Percentiles rank a stretch among this genome's conserved stretches.
Conservation (phyloP, 352 stramenopile genomes). For the Globisporangium parvum region DNA sequence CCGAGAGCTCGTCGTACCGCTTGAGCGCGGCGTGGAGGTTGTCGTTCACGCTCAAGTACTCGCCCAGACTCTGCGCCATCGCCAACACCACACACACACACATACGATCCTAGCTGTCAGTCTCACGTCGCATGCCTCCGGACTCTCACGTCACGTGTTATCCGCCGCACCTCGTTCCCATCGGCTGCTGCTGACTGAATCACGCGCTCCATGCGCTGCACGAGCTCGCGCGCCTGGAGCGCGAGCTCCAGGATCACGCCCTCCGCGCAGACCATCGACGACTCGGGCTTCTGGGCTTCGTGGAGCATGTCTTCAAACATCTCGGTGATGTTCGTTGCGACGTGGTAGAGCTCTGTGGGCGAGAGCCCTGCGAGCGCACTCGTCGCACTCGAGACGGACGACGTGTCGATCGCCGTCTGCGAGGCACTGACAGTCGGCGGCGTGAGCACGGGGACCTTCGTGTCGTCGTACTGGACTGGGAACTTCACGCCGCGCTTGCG, state of each 20-base stretch:
- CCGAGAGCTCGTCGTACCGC: conserved; percentile 41
- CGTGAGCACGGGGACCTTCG: conserved; percentile 51
- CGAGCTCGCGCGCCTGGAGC: conserved; percentile 48
- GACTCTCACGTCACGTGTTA: no score
- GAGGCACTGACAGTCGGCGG: conserved; percentile 14
- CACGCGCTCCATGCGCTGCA: conserved; percentile 49
- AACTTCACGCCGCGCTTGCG: conserved; percentile 74
- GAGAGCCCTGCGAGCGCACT: conserved; percentile 46
- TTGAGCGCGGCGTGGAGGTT: conserved; percentile 49
- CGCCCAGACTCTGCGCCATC: conserved; percentile 37
- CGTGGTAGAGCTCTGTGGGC: conserved; percentile 49
- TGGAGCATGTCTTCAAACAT: conserved; percentile 85
- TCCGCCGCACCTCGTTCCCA: conserved; percentile 32
- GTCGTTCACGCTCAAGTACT: conserved; percentile 71
- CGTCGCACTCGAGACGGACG: conserved; percentile 38
- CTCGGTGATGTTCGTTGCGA: conserved; percentile 59
- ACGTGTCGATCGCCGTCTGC: conserved; percentile 22
- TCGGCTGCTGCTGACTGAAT: conserved; percentile 56
- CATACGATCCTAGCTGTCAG: neutral
- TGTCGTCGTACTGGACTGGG: conserved; percentile 71
- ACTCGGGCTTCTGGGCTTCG: conserved; percentile 44
- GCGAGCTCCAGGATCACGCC: conserved; percentile 73
- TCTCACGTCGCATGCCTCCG: no score
- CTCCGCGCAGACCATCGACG: conserved; percentile 26
- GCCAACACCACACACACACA: neutral